phyloP scores from a whole-genome alignment of 1,139 yeast genomes.

The Taiozyma sp. region DNA sequence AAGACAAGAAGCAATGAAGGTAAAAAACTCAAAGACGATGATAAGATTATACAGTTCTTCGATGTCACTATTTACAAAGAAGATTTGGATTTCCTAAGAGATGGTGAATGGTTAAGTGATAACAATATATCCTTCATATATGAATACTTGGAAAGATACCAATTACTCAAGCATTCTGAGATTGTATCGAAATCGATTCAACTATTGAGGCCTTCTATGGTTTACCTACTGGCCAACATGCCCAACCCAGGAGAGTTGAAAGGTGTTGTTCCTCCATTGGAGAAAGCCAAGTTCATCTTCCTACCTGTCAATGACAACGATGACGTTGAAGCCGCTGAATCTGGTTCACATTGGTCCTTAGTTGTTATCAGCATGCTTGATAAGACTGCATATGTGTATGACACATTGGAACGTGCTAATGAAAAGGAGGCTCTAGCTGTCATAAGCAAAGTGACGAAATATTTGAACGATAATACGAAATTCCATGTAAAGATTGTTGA shows the following conservation, averaged over 20 bases:
- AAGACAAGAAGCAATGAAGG: not conserved
- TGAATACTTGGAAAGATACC: constrained; percentile 47
- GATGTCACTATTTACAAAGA: constrained; percentile 41
- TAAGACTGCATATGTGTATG: constrained; percentile 38
- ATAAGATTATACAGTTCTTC: constrained; percentile 27
- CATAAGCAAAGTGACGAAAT: constrained; percentile 29
- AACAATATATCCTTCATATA: constrained; percentile 61
- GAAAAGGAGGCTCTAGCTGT: constrained; percentile 31
- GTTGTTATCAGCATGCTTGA: constrained; percentile 38
- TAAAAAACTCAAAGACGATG: constrained; percentile 11
- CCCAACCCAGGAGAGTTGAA: constrained; percentile 29
- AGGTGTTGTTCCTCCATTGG: constrained; percentile 40
- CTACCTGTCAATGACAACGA: constrained; percentile 50
- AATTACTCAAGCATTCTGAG: constrained; percentile 18
- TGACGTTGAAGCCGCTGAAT: constrained; percentile 41
- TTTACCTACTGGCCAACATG: constrained; percentile 29
- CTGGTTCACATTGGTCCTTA: constrained; percentile 57
- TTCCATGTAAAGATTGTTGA: constrained; percentile 26
- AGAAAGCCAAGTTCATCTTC: constrained; percentile 38
- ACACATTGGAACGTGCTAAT: constrained; percentile 40
- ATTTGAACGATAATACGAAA: constrained; percentile 23
- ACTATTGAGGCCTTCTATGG: constrained; percentile 37
- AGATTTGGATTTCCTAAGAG: constrained; percentile 40
- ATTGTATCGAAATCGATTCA: constrained; percentile 22
- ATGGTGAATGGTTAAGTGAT: constrained; percentile 73